Base-by-base conservation (phyloP, 768 basidiomycete species). In the Mycena galopus region DNA sequence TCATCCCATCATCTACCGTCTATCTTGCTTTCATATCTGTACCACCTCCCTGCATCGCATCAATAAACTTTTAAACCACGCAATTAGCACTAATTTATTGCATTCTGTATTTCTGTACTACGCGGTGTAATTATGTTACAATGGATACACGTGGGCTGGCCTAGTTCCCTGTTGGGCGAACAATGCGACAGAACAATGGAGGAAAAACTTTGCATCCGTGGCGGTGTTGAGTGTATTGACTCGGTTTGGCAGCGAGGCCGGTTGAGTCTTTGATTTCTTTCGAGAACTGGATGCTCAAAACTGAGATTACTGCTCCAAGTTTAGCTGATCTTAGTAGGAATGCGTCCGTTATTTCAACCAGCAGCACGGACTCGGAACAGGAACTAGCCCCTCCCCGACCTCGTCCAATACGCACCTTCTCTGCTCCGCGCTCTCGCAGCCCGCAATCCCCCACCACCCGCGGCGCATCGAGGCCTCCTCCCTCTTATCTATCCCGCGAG, bases 251-350 rank as follows among this genome's bases (percentile, higher is more conserved):
- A 4, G 16, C 25, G 65, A 42, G 55, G 51, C 21, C 51, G 63
- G 50, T 39, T 65, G 33, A 53, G 27, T 25, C 65, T 69, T 27
- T 5, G 44, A 47, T 21, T 47, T 68, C 67, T 51, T 68, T 59
- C 67, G 61, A 59, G 50, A 61, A 65, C 62, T 80, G 76, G 59
- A 87, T 87, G 86, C 81, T 85, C 75, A 79, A 81, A 71, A 70
- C 83, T 64, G 81, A 84, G 63, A 75, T 77, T 58, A 71, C 81
- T 10, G 65, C 78, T 9, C 79, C 82, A 64, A 72, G 79, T 58
- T 78, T 94, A 67, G 89, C 91, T 59, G 90, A 91, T 79, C 87
- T 94, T 61, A 92, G 90, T 83, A 88, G 93, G 79, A 93, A 93
- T 84, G 87, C 93, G 1, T 93, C 93, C 16, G 93, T 92, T 78